Evolutionary conservation across 805 yeast species (phyloP), one percentile per base, ranked within the genome.

Genomic region (Candida adriatica): DNA sequence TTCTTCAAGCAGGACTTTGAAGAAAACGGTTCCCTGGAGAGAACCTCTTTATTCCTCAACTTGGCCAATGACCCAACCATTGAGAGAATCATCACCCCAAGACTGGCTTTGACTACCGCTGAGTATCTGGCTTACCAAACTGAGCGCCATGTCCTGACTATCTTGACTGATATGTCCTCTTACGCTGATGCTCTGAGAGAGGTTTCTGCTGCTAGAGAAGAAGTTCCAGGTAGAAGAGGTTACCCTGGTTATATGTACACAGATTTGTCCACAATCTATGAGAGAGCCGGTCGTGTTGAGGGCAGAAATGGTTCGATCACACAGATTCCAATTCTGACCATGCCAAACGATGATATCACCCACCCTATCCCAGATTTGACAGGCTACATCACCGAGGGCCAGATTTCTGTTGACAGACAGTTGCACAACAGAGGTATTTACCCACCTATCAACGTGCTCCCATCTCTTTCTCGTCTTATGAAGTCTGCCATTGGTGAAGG

Each of bases 191-290:
- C 99, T 24, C 70, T 92, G 58, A 88, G 99, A 79, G 99, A 92
- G 70, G 98, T 92, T 31, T 87, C 96, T 43, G 98, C 99, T 41
- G 99, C 99, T 29, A 87, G 99, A 73, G 99, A 92, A 67, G 98
- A 94, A 68, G 98, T 92, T 28, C 98, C 98, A 58, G 99, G 99
- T 73, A 87, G 99, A 76, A 87, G 99, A 79, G 99, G 99, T 73
- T 92, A 92, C 65, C 99, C 99, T 45, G 99, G 99, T 83, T 92
- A 92, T 64, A 92, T 92, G 99, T 92, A 92, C 69, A 92, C 99
- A 29, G 99, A 92, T 80, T 85, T 92, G 71, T 85, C 97, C 31
- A 92, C 97, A 31, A 87, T 92, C 55, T 92, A 92, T 63, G 99
- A 92, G 70, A 85, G 99, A 72, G 99, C 99, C 27, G 99, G 99